phyloP scores from a whole-genome alignment of 306 rosid genomes.

The Cicer chorassanicum region DNA sequence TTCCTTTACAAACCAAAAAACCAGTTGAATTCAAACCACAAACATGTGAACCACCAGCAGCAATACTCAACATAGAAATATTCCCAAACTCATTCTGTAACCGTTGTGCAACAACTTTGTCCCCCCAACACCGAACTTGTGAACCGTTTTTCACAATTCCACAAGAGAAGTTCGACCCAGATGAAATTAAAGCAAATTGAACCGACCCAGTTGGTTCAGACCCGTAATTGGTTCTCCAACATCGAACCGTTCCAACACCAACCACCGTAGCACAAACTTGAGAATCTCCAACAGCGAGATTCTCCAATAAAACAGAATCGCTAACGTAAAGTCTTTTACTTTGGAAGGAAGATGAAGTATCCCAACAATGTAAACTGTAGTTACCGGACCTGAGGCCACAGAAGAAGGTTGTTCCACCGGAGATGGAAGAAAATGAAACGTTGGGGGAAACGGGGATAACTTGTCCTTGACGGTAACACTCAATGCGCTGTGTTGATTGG shows the following conservation, averaged over 20 bases:
- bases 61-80: conserved; percentile 60
- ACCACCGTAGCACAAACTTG: conserved; percentile 70
- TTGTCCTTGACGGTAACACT: conserved; percentile 64
- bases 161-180: conserved; percentile 85
- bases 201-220: conserved; percentile 44
- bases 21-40: conserved; percentile 76
- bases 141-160: conserved; percentile 53
- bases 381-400: conserved; percentile 78
- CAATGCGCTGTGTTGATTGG: conserved; percentile 55
- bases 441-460: conserved; percentile 50
- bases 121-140: conserved; percentile 75
- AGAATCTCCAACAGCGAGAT: conserved; percentile 67
- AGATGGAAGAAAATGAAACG: conserved; percentile 59
- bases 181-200: conserved; percentile 63
- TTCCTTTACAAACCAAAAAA: conserved; percentile 65
- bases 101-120: conserved; percentile 8
- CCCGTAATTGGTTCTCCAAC: conserved; percentile 59
- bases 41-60: conserved; percentile 69
- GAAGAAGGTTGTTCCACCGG: conserved; percentile 71
- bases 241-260: conserved; percentile 51
- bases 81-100: conserved; percentile 59
- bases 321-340: conserved; percentile 54
- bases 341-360: conserved; percentile 42
- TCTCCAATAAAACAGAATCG: conserved; percentile 51
- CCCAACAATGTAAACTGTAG: conserved; percentile 63